These are phyloP conservation scores for Globisporangium uncinulatum DNA, from an alignment of 352 stramenopile genomes.

Conservation along the genomic window DNA sequence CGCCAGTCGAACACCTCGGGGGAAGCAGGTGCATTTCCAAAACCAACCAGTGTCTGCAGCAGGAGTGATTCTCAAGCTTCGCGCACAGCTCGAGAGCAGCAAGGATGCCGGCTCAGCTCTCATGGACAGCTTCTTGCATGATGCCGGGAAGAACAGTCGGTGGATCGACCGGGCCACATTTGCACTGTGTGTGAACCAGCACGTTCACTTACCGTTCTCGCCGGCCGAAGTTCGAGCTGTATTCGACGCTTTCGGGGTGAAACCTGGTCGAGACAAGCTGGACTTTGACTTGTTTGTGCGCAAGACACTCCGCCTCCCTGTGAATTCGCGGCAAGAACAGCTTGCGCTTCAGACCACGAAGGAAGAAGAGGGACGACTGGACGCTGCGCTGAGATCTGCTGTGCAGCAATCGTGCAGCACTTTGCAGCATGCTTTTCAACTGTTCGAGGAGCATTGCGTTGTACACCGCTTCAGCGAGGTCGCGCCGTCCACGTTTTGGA, in stretches of 20 bases:
- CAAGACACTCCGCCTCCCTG: conserved; percentile 9
- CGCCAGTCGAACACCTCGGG: conserved; percentile 5
- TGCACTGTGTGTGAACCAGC: conserved; percentile 20
- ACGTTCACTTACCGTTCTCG: conserved; percentile 18
- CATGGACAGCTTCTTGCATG: conserved; percentile 13
- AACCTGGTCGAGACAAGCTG: conserved; percentile 17
- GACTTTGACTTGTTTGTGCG: conserved; percentile 21
- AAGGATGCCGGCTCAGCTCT: conserved; percentile 11
- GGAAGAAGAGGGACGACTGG: conserved; percentile 29
- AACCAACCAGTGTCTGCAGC: conserved; percentile 2
- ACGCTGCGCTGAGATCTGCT: conserved; percentile 20
- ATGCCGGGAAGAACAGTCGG: conserved; percentile 4
- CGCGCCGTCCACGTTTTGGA: conserved; percentile 26
- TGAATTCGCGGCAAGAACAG: neutral
- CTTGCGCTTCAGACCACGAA: conserved; percentile 12
- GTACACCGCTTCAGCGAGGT: conserved; percentile 36
- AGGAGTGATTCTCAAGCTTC: conserved; percentile 15
- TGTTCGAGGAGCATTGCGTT: conserved; percentile 52
- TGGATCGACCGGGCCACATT: conserved; percentile 23
- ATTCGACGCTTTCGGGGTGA: conserved; percentile 20
- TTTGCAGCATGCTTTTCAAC: conserved; percentile 23
- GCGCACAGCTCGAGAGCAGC: conserved; percentile 8
- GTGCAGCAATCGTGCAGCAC: conserved; percentile 23
- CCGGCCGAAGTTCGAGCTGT: conserved; percentile 17
- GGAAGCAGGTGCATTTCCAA: conserved; percentile 20